These are phyloP conservation scores for Sapria himalayana DNA, from an alignment of 345 rosid species.

Conservation along the genomic window DNA sequence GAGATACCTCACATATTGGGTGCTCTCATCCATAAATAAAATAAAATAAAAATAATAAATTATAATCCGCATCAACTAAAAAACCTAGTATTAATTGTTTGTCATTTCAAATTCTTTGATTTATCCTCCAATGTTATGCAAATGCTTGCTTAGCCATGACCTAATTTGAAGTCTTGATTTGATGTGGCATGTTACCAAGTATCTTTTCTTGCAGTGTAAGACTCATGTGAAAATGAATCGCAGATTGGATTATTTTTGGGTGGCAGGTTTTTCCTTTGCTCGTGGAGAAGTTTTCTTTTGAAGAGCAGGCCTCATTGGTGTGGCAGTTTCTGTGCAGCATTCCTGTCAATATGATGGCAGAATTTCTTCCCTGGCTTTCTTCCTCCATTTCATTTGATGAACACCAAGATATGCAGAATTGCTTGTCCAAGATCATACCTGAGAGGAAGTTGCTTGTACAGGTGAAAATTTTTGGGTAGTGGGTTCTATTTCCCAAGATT, in stretches of 20 bases:
- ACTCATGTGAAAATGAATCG: too few species aligned
- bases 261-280: conserved; percentile 57
- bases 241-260: conserved; percentile 8
- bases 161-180: too few species aligned
- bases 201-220: too few species aligned
- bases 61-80: too few species aligned
- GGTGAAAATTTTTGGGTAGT: conserved; percentile 18
- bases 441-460: conserved; percentile 40
- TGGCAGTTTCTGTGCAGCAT: conserved; percentile 83
- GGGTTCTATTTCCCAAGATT: background rate
- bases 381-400: conserved; percentile 54
- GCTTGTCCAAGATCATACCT: conserved; percentile 50
- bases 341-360: conserved; percentile 59
- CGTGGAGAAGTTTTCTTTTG: conserved; percentile 46
- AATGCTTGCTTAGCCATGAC: too few species aligned
- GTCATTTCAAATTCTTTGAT: too few species aligned
- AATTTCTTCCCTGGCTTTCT: conserved; percentile 71
- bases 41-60: too few species aligned
- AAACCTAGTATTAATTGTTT: too few species aligned
- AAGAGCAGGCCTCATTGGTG: conserved; percentile 62
- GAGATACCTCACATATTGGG: too few species aligned
- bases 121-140: too few species aligned
- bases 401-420: conserved; percentile 31
- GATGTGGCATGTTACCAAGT: too few species aligned
- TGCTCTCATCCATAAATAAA: too few species aligned